These are phyloP conservation scores for Dendrobium huoshanense DNA, from an alignment of 106 monocot genomes.

Conservation along the genomic window DNA sequence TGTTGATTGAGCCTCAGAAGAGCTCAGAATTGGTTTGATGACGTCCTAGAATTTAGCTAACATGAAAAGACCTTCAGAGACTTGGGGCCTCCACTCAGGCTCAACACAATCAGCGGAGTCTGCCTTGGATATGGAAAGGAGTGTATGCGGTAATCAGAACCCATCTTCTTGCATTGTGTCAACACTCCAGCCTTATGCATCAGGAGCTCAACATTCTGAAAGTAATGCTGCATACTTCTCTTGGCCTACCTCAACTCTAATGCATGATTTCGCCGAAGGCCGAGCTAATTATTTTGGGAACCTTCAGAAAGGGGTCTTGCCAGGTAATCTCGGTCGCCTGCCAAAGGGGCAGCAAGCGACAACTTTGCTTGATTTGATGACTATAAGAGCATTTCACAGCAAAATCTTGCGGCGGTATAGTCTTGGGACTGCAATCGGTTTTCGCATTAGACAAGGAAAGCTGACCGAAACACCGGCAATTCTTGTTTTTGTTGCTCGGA, in stretches of 20 bases:
- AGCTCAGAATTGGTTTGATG: conserved; percentile 13
- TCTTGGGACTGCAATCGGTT: conserved; percentile 92
- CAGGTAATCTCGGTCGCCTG: conserved; percentile 49
- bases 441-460: conserved; percentile 68
- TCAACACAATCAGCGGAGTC: conserved; percentile 65
- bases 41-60: conserved; percentile 8
- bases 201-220: conserved; percentile 81
- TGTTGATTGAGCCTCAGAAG: conserved; percentile 4
- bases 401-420: conserved; percentile 87
- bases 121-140: conserved; percentile 72
- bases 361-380: conserved; percentile 94
- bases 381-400: conserved; percentile 96
- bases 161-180: conserved; percentile 31
- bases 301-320: conserved; percentile 91
- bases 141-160: conserved; percentile 24
- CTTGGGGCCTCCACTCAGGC: conserved; percentile 27
- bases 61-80: conserved; percentile 47
- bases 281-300: conserved; percentile 94
- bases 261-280: conserved; percentile 81
- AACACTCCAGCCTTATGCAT: conserved; percentile 63
- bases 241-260: conserved; percentile 86
- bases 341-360: conserved; percentile 84
- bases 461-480: conserved; percentile 88
- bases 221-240: conserved; percentile 92
- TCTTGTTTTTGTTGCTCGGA: conserved; percentile 96